Conservation (phyloP, 1,284 basidiomycete genomes). For the Schizophyllum amplum region DNA sequence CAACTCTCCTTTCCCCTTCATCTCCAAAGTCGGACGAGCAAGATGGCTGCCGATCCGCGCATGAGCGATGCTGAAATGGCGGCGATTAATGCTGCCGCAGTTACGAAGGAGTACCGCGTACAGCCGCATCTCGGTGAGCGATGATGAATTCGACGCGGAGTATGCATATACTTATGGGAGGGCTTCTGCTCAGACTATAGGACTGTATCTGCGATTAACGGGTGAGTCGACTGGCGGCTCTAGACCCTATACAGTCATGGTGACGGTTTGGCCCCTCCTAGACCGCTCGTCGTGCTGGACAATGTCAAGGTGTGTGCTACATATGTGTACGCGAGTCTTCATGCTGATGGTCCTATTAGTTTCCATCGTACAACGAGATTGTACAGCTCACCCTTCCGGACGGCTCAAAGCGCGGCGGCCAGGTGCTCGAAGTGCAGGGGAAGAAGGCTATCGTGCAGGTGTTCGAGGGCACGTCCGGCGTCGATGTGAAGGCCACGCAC, state of each 20-base stretch:
- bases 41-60: slow-evolving; percentile 49
- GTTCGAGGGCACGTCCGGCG: slow-evolving; percentile 97
- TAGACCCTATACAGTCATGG: slow-evolving; percentile 10
- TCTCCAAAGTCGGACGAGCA: neutral
- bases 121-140: slow-evolving; percentile 84
- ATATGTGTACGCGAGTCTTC: slow-evolving; percentile 7
- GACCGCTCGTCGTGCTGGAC: slow-evolving; percentile 92
- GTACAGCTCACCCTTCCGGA: slow-evolving; percentile 95
- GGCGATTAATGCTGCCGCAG: slow-evolving; percentile 80
- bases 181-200: slow-evolving; percentile 67
- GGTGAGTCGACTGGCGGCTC: slow-evolving; percentile 41
- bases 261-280: slow-evolving; percentile 25
- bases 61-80: slow-evolving; percentile 71
- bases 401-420: slow-evolving; percentile 90
- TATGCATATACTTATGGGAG: slow-evolving; percentile 12
- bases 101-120: slow-evolving; percentile 76
- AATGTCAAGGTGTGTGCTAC: slow-evolving; percentile 81
- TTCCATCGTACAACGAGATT: slow-evolving; percentile 99
- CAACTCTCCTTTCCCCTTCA: neutral
- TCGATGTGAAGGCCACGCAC: slow-evolving; percentile 96
- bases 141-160: slow-evolving; percentile 2
- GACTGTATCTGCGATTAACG: slow-evolving; percentile 94
- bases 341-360: slow-evolving; percentile 37
- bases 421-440: slow-evolving; percentile 97
- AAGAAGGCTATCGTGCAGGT: slow-evolving; percentile 99